Base-by-base conservation (phyloP, 1,284 basidiomycete species). In the Porogramme epimiltina region DNA sequence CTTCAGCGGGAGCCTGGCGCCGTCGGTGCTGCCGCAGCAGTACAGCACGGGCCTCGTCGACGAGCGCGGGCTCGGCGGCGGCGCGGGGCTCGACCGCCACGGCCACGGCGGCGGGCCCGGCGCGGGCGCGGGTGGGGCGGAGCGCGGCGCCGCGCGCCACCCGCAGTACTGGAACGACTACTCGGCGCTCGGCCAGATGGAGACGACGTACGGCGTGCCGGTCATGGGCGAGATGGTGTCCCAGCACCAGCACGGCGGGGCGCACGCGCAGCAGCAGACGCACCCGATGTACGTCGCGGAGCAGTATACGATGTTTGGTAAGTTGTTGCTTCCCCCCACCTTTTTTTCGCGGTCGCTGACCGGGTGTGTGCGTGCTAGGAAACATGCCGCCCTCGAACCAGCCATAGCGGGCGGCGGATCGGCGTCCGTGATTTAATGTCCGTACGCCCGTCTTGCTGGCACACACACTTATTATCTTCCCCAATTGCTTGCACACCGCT, bases 11-110 rank as follows among this genome's bases (percentile, higher is more conserved):
- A 73, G 76, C 36, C 60, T 86, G 45, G 81, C 84, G 39, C 87
- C 85, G 20, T 82, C 82, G 2, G 82, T 84, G 37, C 72, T 87
- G 41, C 83, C 85, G 1, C 87, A 87, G 58, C 72, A 84, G 60
- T 89, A 87, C 64, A 87, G 84, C 67, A 86, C 84, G 3, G 85
- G 85, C 1, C 70, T 87, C 45, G 70, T 79, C 4, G 82, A 84
- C 58, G 65, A 60, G 51, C 62, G 66, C 16, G 16, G 8, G 34
- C 5, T 9, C 13, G 34, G 34, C 34, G 34, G 34, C 34, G 28
- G 9, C 15, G n/a, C n/a, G n/a, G n/a, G n/a, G n/a, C 28, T 31
- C 9, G 28, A 31, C 28, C 28, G 28, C 25, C n/a, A n/a, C n/a
- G n/a, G n/a, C n/a, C n/a, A 54, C 54, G 47, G 56, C 60, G 47